Evolutionary conservation across 2,329 filamentous ascomycete species (phyloP).

Genomic region (Colletotrichum sp.): DNA sequence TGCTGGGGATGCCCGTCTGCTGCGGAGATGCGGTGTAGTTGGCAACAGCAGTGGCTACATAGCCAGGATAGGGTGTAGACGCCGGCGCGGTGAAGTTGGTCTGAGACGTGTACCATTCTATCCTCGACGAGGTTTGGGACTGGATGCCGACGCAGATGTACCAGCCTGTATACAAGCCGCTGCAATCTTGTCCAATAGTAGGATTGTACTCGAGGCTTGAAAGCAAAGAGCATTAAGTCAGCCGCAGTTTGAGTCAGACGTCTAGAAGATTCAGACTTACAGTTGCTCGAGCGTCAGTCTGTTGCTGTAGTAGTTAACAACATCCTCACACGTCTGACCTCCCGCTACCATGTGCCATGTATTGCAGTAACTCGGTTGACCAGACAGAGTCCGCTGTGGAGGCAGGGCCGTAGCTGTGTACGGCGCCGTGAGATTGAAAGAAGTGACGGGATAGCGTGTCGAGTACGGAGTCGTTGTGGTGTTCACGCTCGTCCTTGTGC

Average conservation of each 20-base stretch:
- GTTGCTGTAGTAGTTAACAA: neutral
- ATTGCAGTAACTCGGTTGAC: neutral
- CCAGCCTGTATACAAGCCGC: neutral
- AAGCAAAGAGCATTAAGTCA: neutral
- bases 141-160: neutral
- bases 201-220: slow-evolving; percentile 18
- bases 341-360: neutral
- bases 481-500: slow-evolving; percentile 2
- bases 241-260: neutral
- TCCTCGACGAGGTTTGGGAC: neutral
- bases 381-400: neutral
- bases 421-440: neutral
- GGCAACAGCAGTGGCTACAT: neutral
- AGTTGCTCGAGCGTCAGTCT: neutral
- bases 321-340: neutral
- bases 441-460: slow-evolving; percentile 1
- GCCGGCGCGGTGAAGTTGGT: neutral
- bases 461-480: neutral
- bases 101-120: slow-evolving; percentile 6
- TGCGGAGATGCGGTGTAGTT: slow-evolving; percentile 6
- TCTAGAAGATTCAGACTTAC: neutral
- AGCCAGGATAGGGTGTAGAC: neutral
- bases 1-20: slow-evolving; percentile 13
- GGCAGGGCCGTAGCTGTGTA: neutral
- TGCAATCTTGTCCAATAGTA: slow-evolving; percentile 16